These are phyloP conservation scores for Rhynchospora breviuscula DNA, from an alignment of 176 grass and related monocot genomes.

Conservation along the genomic window DNA sequence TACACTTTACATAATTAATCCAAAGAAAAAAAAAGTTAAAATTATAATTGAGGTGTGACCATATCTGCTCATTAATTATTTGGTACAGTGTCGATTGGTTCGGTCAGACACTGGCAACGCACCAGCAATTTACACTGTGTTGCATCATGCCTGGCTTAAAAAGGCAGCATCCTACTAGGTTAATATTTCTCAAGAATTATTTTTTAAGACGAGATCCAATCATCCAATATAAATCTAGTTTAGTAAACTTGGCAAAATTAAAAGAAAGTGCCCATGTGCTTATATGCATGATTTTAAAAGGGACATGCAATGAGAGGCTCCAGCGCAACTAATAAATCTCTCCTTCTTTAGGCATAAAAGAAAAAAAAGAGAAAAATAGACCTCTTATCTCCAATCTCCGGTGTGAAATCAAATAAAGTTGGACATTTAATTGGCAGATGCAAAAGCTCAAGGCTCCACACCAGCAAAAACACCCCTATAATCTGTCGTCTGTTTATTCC, in stretches of 20 bases:
- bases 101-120: not conserved
- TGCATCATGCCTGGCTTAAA: not conserved
- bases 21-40: not conserved
- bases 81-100: not conserved
- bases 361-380: not conserved
- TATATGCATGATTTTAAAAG: not conserved
- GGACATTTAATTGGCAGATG: not conserved
- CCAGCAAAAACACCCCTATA: not conserved
- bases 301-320: not conserved
- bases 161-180: not conserved
- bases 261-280: not conserved
- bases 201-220: not conserved
- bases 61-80: not conserved
- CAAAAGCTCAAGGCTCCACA: not conserved
- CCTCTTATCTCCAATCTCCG: not conserved
- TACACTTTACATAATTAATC: not conserved
- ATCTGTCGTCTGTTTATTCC: not conserved
- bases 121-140: not conserved
- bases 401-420: conserved; percentile 11
- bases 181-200: not conserved
- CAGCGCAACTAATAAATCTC: not conserved
- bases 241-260: not conserved
- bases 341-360: not conserved
- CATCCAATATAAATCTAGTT: not conserved
- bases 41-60: not conserved